Base-by-base conservation (phyloP, 345 rosid genomes). In the Euphorbia lathyris region DNA sequence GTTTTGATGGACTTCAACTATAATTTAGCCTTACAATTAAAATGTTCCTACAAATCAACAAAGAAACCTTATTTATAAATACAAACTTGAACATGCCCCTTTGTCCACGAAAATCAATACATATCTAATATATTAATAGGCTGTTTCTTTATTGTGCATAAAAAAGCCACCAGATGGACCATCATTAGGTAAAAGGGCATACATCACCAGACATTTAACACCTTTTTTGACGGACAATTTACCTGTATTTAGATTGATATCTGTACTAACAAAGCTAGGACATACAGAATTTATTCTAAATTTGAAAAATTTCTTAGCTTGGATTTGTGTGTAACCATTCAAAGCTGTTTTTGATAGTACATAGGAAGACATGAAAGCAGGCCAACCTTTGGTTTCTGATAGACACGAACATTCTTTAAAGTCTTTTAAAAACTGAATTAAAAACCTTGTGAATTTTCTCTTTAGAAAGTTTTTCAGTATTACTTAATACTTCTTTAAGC, bases 241-340 rank as follows among this genome's bases (percentile, higher is more conserved):
- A 58, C 77, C 80, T 0, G 10, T 12, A 7, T 72, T 52, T 52
- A 34, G 63, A 48, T 48, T 81, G 4, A 78, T 5, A 57, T 79
- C 80, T 26, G 83, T 77, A 36, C 69, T 79, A 53, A 74, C 76
- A 56, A 0, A 70, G 42, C 86, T 83, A 13, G 83, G 83, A 43
- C 71, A 67, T 1, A 79, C 73, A 55, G 67, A 51, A 32, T 77
- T 82, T 58, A 77, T 52, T 30, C 40, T 0, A 66, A 83, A 62
- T 66, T 5, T 10, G 0, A 75, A 72, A 7, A 69, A 29, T 25
- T 66, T 72, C 36, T 62, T 69, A 13, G 81, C 79, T 58, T 72
- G 13, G 29, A 77, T 58, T 66, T 81, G 51, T 51, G 85, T 73
- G 42, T 77, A 73, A 0, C 76, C 85, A 76, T 73, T 82, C 75